Conservation (phyloP, 306 rosid species). For the Acacia acuminata region DNA sequence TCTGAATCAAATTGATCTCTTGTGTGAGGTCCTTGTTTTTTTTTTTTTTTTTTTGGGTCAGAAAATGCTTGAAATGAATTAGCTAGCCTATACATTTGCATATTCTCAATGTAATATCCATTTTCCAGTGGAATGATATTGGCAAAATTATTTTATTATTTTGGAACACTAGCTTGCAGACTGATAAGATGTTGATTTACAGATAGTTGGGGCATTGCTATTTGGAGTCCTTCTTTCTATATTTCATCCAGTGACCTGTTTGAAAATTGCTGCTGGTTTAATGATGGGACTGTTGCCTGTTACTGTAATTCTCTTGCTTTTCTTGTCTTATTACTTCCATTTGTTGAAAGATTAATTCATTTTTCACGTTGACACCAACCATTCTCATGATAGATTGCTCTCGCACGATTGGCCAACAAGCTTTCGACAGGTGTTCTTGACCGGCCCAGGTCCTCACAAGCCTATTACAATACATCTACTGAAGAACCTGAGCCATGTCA, state of each 20-base stretch:
- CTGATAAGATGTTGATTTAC: conserved; percentile 32
- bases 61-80: neutral
- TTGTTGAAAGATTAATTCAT: conserved; percentile 25
- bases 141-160: conserved; percentile 12
- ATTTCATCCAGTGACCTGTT: conserved; percentile 83
- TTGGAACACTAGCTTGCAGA: conserved; percentile 19
- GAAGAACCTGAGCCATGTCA: conserved; percentile 48
- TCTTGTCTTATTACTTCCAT: conserved; percentile 33
- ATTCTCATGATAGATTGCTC: conserved; percentile 55
- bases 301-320: conserved; percentile 53
- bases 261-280: conserved; percentile 75
- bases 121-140: conserved; percentile 3
- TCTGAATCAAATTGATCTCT: conserved; percentile 88
- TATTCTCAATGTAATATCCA: conserved; percentile 17
- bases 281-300: conserved; percentile 80
- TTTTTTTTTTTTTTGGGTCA: neutral
- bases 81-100: conserved; percentile 18
- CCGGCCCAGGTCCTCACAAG: conserved; percentile 71
- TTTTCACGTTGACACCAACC: conserved; percentile 16
- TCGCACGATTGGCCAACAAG: conserved; percentile 77
- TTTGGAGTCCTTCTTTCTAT: conserved; percentile 85
- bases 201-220: conserved; percentile 88
- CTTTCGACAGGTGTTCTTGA: conserved; percentile 97
- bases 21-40: conserved; percentile 73
- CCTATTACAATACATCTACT: conserved; percentile 48